phyloP scores from a whole-genome alignment of 2,329 filamentous ascomycete species.

The Macrophomina phaseolina region DNA sequence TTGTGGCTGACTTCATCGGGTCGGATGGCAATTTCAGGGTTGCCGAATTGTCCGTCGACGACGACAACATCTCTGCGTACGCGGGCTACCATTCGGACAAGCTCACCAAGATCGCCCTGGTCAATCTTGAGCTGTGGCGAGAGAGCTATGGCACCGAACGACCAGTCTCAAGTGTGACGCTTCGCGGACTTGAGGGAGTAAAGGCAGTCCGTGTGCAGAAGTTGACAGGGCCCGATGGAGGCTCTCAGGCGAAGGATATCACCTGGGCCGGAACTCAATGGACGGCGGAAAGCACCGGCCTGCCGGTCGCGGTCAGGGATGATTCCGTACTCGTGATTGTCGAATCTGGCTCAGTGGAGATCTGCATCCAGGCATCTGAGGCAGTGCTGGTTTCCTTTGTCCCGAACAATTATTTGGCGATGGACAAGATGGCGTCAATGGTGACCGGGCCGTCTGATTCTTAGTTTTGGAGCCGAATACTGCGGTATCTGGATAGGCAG shows the following conservation, averaged over 20 bases:
- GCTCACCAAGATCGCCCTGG: conserved; percentile 33
- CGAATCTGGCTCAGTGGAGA: background rate
- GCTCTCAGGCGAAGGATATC: conserved; percentile 5
- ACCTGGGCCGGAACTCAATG: conserved; percentile 18
- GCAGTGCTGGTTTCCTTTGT: conserved; percentile 14
- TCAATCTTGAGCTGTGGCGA: conserved; percentile 20
- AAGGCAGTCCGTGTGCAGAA: background rate
- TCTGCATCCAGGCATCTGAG: conserved; percentile 18
- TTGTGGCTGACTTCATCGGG: conserved; percentile 20
- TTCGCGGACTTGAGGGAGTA: background rate
- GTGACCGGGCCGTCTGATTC: background rate
- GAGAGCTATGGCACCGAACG: background rate
- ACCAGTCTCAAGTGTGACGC: background rate
- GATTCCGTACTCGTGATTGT: background rate
- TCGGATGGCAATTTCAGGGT: background rate
- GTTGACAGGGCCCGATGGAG: conserved; percentile 5
- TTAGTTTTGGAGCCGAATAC: background rate
- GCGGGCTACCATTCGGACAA: background rate
- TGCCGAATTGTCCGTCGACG: conserved; percentile 1
- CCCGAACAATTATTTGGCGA: background rate
- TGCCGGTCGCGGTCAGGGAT: conserved; percentile 1
- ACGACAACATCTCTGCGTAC: conserved; percentile 1
- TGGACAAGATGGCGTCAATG: background rate
- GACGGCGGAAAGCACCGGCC: conserved; percentile 15
- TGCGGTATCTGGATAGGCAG: no score